phyloP scores from a whole-genome alignment of 2,329 filamentous ascomycete species.

The Stachybotrys chlorohalonatus region DNA sequence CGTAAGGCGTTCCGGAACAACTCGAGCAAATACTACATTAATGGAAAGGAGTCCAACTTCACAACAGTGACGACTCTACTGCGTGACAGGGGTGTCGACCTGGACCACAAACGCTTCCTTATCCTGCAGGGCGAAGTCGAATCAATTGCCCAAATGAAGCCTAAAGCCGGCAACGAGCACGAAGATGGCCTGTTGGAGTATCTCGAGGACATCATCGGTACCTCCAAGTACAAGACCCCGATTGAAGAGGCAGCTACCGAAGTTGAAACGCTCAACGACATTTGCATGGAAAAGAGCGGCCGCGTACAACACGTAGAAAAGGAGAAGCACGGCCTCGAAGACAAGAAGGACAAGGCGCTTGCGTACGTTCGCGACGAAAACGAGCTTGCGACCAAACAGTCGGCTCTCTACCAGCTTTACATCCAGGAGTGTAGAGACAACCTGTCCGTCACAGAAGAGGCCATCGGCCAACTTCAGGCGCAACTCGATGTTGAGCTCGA shows the following conservation, averaged over 20 bases:
- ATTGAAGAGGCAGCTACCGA: constrained; percentile 91
- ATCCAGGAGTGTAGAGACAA: constrained; percentile 85
- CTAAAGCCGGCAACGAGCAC: constrained; percentile 89
- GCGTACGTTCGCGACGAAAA: constrained; percentile 89
- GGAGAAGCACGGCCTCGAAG: constrained; percentile 84
- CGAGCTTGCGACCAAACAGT: constrained; percentile 81
- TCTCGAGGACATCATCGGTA: constrained; percentile 96
- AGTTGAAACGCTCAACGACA: constrained; percentile 86
- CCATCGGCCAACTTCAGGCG: constrained; percentile 81
- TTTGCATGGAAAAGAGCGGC: constrained; percentile 89
- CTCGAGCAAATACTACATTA: constrained; percentile 96
- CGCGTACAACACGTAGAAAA: constrained; percentile 98
- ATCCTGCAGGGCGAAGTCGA: constrained; percentile 97
- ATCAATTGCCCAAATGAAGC: constrained; percentile 98
- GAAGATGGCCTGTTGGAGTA: constrained; percentile 96
- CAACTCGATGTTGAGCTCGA: constrained; percentile 81
- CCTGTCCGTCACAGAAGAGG: constrained; percentile 78
- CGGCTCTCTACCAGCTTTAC: constrained; percentile 85
- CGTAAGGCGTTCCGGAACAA: constrained; percentile 96
- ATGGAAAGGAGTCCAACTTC: constrained; percentile 82
- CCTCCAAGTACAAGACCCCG: constrained; percentile 93
- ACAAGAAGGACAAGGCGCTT: constrained; percentile 93
- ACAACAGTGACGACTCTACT: constrained; percentile 83
- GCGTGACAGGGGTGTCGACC: constrained; percentile 79
- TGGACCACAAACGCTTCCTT: constrained; percentile 96